Evolutionary conservation across 768 basidiomycete species (phyloP).

Genomic region (Macrolepiota albuminosa): DNA sequence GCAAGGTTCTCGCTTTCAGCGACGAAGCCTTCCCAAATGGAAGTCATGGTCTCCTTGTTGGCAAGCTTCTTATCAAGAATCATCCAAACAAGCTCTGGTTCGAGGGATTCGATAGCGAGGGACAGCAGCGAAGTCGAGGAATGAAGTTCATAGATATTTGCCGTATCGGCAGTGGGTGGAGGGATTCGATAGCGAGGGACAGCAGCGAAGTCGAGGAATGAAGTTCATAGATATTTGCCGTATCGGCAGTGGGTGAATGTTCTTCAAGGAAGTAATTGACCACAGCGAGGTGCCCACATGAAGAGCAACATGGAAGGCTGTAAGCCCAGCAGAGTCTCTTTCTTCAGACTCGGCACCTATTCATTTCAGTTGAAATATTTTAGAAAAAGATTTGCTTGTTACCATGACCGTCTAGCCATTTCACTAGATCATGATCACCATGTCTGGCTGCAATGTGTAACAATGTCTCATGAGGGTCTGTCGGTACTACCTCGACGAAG

Average conservation of each 20-base stretch:
- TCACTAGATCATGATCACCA: constrained; percentile 52
- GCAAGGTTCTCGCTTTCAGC: constrained; percentile 25
- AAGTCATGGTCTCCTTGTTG: constrained; percentile 40
- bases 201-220: constrained; percentile 42
- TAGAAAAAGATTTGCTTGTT: constrained; percentile 20
- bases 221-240: constrained; percentile 40
- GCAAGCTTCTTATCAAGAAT: constrained; percentile 57
- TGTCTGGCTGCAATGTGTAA: constrained; percentile 59
- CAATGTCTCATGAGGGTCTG: constrained; percentile 63
- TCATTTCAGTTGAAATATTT: constrained; percentile 11
- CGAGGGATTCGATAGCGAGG: constrained; percentile 53
- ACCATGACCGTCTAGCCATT: constrained; percentile 76
- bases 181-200: constrained; percentile 54
- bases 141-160: constrained; percentile 42
- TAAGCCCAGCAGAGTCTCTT: constrained; percentile 49
- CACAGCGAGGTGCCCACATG: constrained; percentile 45
- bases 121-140: constrained; percentile 42
- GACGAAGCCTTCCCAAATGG: constrained; percentile 46
- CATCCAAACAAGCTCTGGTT: constrained; percentile 62
- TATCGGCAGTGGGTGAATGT: constrained; percentile 55
- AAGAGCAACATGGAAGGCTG: constrained; percentile 66
- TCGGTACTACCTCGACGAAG: constrained; percentile 39
- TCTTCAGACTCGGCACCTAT: constrained; percentile 74
- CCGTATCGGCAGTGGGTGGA: constrained; percentile 50
- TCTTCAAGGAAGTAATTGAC: constrained; percentile 57